These are phyloP conservation scores for Daphne laureola DNA, from an alignment of 441 rosid species.

Conservation along the genomic window DNA sequence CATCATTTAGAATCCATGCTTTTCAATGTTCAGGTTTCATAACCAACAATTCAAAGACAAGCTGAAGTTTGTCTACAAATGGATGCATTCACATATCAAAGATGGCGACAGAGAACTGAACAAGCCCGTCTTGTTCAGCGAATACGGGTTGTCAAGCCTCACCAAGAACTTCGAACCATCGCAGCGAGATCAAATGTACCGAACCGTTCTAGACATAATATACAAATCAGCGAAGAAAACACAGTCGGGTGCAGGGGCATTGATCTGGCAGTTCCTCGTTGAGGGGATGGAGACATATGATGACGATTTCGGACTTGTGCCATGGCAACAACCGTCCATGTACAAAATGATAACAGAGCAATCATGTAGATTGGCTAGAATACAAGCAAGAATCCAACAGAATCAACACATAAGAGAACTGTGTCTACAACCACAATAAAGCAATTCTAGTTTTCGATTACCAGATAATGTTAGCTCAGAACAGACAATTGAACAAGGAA, in stretches of 20 bases:
- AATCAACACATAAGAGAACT: slow-evolving; percentile 35
- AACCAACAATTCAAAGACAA: slow-evolving; percentile 55
- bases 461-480: too few relatives aligned
- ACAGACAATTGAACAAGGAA: too few relatives aligned
- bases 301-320: slow-evolving; percentile 76
- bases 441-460: too few relatives aligned
- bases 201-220: slow-evolving; percentile 40
- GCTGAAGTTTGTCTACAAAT: slow-evolving; percentile 49
- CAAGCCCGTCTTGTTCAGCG: slow-evolving; percentile 80
- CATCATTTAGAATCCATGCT: neutral
- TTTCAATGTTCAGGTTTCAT: slow-evolving; percentile 39
- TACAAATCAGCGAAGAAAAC: slow-evolving; percentile 62
- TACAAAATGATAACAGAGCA: slow-evolving; percentile 45
- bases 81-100: slow-evolving; percentile 85
- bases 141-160: slow-evolving; percentile 69
- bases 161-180: slow-evolving; percentile 56
- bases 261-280: slow-evolving; percentile 72
- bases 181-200: slow-evolving; percentile 51
- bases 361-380: slow-evolving; percentile 62
- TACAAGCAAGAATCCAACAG: slow-evolving; percentile 26
- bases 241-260: slow-evolving; percentile 70
- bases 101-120: slow-evolving; percentile 70
- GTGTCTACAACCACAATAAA: slow-evolving; percentile 22
- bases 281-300: slow-evolving; percentile 72
- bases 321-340: slow-evolving; percentile 59